Base-by-base conservation (phyloP, 2,329 filamentous ascomycete genomes). In the Colletotrichum godetiae region DNA sequence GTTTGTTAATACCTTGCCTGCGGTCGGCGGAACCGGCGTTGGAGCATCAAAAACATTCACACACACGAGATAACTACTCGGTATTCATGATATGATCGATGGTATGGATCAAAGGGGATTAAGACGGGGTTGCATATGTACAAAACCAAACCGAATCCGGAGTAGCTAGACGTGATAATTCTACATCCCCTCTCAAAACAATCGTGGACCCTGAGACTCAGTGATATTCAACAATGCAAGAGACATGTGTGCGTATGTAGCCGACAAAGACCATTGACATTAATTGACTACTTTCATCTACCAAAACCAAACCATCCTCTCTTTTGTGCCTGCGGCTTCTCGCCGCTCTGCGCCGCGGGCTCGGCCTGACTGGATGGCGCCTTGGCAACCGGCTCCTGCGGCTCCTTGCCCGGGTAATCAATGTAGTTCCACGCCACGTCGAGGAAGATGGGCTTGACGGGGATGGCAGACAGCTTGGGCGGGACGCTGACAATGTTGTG, bases 391-490 rank as follows among this genome's bases (percentile, higher is more conserved):
- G 42, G 42, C 67, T 77, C 78, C 72, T 82, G 77, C 7, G 81
- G 79, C 37, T 82, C 77, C 77, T 91, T 91, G 42, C 91, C 92
- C 0, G 95, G 95, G 80, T 99, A 99, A 61, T 95, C 91, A 75
- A 99, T 95, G 81, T 98, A 98, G 81, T 98, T 98, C 94, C 95
- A 99, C 11, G 97, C 97, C 8, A 98, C 93, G 80, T 99, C 97
- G 72, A 98, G 90, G 87, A 98, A 98, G 42, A 98, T 88, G 33
- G 97, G 97, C 86, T 99, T 99, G 65, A 98, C 93, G 0, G 97
- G 95, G 52, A 98, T 91, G 1, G 93, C 89, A 74, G 94, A 91
- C 76, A 98, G 85, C 80, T 92, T 93, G 1, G 96, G 95, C 13
- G 97, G 97, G 82, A 95, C 98, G 5, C 92, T 90, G 59, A 98